Base-by-base conservation (phyloP, 345 rosid genomes). In the Mercurialis annua region DNA sequence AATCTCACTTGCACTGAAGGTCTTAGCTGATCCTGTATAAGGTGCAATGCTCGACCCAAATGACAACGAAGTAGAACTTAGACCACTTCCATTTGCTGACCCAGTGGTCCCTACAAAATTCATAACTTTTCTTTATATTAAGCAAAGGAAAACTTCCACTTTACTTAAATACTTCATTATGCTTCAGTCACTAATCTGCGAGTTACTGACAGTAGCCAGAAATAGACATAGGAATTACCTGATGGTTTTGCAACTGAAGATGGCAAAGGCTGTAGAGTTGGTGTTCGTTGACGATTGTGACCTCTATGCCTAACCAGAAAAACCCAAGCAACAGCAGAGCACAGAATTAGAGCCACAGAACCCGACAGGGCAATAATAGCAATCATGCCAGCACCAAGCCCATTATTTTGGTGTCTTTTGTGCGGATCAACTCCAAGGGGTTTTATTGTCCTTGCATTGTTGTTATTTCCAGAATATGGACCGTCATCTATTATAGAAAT, bases 381-480 rank as follows among this genome's bases (percentile, higher is more conserved):
- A 74, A 94, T 76, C 34, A 70, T 72, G 27, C 91, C 88, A 24
- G 80, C 84, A 55, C 79, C 78, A 66, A 94, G 87, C 65, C 80
- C 73, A 20, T 60, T 59, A 74, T 72, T 89, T 51, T 40, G 87
- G 69, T 26, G 77, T 78, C 82, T 83, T 80, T 72, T 87, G 6
- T 67, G 81, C 66, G 89, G 87, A 75, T 87, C 88, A 64, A 91
- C 97, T n/a, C 97, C 99, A 0, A 89, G 75, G 17, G 99, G 99
- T 77, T 89, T 94, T 73, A 78, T 66, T 5, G 78, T 72, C 80
- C 90, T 80, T 57, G 74, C 82, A 76, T 85, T 85, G 64, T 80
- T 81, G 65, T 75, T 64, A 73, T 54, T 73, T 66, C 87, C 88
- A 0, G 92, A 58, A 76, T 72, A 90, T 42, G 99, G 92, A 21